phyloP scores from a whole-genome alignment of 371 early-diverging fungal species.

The Mucor indicus region DNA sequence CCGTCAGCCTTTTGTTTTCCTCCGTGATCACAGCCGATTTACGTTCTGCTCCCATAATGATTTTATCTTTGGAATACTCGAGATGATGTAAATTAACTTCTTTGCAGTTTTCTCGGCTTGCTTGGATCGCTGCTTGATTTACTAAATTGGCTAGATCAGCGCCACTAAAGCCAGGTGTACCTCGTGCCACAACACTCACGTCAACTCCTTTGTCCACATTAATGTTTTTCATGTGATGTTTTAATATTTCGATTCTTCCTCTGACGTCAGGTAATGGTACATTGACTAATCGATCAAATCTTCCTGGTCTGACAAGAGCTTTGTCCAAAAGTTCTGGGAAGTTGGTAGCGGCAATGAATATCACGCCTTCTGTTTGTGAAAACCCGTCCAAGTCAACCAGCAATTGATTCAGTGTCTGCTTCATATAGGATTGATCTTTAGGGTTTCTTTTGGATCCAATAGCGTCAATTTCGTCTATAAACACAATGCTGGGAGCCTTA shows the following conservation, averaged over 20 bases:
- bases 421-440: constrained; percentile 92
- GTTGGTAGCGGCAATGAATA: constrained; percentile 99
- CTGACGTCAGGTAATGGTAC: constrained; percentile 96
- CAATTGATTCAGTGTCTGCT: constrained; percentile 95
- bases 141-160: constrained; percentile 96
- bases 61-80: constrained; percentile 96
- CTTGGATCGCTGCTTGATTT: constrained; percentile 95
- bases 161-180: constrained; percentile 98
- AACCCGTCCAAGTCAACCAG: constrained; percentile 98
- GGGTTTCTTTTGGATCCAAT: constrained; percentile 96
- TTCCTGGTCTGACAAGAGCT: constrained; percentile 95
- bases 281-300: constrained; percentile 95
- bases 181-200: constrained; percentile 83
- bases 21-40: constrained; percentile 89
- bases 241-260: constrained; percentile 92
- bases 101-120: constrained; percentile 72
- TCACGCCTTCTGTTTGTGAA: constrained; percentile 88
- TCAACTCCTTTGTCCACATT: constrained; percentile 67
- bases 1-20: constrained; percentile 83
- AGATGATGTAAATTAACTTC: constrained; percentile 77
- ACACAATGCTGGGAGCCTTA: constrained; percentile 97
- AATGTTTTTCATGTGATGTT: constrained; percentile 85
- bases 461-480: constrained; percentile 99
- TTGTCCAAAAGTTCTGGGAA: constrained; percentile 97
- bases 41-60: constrained; percentile 96